A percentile compares a stretch with the other conserved stretches of the same genome.
Conservation (phyloP, 2,329 filamentous ascomycete species). For the Aspergillus puulaauensis region DNA sequence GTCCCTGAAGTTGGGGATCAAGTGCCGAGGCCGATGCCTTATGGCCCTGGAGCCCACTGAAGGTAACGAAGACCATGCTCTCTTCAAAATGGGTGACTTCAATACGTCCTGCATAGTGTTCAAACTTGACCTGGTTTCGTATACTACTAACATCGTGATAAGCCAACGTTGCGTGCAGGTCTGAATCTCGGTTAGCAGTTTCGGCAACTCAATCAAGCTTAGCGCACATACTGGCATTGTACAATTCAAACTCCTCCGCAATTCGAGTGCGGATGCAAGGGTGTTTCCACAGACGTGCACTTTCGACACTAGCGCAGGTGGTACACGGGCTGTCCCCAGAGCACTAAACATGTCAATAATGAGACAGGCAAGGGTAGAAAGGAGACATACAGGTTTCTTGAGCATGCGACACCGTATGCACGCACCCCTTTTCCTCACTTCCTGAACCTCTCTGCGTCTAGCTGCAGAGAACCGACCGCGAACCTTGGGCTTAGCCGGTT, state of each 20-base stretch:
- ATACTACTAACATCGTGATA: slow-evolving; percentile 52
- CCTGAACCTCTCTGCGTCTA: slow-evolving; percentile 59
- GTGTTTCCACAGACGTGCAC: slow-evolving; percentile 61
- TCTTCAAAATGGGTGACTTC: slow-evolving; percentile 58
- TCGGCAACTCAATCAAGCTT: background rate
- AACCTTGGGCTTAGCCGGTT: slow-evolving; percentile 48
- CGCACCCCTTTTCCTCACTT: slow-evolving; percentile 60
- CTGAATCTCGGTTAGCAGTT: slow-evolving; percentile 26
- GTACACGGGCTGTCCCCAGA: slow-evolving; percentile 61
- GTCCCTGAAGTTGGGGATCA: slow-evolving; percentile 43
- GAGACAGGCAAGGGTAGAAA: background rate
- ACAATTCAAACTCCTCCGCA: slow-evolving; percentile 58
- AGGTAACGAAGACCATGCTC: slow-evolving; percentile 49
- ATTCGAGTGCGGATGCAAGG: slow-evolving; percentile 60
- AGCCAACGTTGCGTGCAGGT: slow-evolving; percentile 53
- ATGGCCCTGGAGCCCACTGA: slow-evolving; percentile 42
- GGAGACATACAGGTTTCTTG: slow-evolving; percentile 54
- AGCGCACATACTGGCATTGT: slow-evolving; percentile 48
- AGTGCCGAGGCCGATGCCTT: slow-evolving; percentile 37
- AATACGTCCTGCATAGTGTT: slow-evolving; percentile 51
- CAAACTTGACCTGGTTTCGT: slow-evolving; percentile 49
- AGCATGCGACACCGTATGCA: slow-evolving; percentile 65
- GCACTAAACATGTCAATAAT: slow-evolving; percentile 39
- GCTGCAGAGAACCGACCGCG: slow-evolving; percentile 58
- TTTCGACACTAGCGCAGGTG: slow-evolving; percentile 60